Evolutionary conservation across 2,329 filamentous ascomycete species (phyloP), one percentile per base, ranked within the genome.

Genomic region (Alternaria ethzedia): DNA sequence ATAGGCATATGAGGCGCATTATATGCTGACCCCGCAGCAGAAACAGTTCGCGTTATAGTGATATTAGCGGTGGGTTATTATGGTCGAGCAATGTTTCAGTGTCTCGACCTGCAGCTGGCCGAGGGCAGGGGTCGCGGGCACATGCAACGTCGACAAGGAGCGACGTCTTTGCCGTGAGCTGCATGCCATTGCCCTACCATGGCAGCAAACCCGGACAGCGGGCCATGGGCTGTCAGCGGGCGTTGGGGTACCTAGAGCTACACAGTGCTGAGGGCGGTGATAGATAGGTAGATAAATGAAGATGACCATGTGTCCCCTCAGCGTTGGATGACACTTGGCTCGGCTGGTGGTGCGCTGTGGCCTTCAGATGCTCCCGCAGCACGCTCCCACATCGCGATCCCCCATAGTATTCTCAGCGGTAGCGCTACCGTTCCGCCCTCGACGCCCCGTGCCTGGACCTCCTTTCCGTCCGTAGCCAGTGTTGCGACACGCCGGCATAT

Each of bases 31-130:
- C 58, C 58, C 61, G 63, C 58, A 47, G 45, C 62, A 65, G 63
- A 63, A 63, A 70, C 61, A 55, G 60, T 55, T 54, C 26, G 55
- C 52, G 68, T 64, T 63, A 17, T 60, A 54, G 61, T 30, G 54
- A 67, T 56, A 64, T 49, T 52, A 54, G 30, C 23, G 57, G 41
- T 49, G 52, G 65, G 50, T 45, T 64, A 49, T 56, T 54, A 25
- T 46, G 54, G 63, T 63, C 57, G 54, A 57, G 63, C 59, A 23
- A 59, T 54, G 66, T 69, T 69, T 69, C 66, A 69, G 59, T 61
- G 30, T 49, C 17, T 46, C 44, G 45, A 41, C 58, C 46, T 56
- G 60, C 51, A 45, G 30, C 49, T 54, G 26, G 57, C 54, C 64
- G 64, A 57, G 23, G 32, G 45, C 63, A 55, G 58, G 59, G 63